Percentiles rank a stretch among this genome's conserved stretches.
Conservation (phyloP, 805 yeast genomes). For the Metschnikowia hibisci region DNA sequence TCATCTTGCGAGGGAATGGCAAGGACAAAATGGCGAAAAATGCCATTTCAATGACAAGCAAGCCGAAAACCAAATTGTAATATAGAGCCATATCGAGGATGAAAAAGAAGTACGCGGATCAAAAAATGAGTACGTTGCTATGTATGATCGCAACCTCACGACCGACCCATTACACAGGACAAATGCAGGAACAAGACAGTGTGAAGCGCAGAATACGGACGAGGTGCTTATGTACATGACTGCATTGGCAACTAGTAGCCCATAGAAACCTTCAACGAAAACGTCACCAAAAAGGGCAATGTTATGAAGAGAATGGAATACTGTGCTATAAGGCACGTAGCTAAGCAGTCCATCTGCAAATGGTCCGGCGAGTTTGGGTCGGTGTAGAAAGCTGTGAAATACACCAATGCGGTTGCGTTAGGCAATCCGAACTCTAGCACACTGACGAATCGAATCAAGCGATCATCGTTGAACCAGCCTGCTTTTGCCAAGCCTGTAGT, state of each 20-base stretch:
- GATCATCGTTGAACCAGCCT: constrained; percentile 62
- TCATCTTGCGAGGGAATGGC: constrained; percentile 75
- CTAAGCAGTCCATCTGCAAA: constrained; percentile 80
- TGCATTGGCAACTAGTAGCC: constrained; percentile 6
- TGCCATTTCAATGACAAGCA: constrained; percentile 73
- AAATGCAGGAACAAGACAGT: not conserved
- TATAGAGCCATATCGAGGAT: constrained; percentile 36
- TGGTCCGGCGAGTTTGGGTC: constrained; percentile 54
- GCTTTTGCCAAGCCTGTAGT: constrained; percentile 54
- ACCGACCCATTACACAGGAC: constrained; percentile 5
- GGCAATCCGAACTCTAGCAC: constrained; percentile 78
- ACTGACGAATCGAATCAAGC: constrained; percentile 65
- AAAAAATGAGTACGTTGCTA: not conserved
- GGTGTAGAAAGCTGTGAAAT: constrained; percentile 82
- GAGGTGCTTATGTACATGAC: not conserved
- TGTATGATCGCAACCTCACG: constrained; percentile 4
- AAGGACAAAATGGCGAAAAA: constrained; percentile 75
- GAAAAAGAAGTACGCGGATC: not conserved
- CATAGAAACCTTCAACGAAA: constrained; percentile 52
- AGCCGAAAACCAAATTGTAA: constrained; percentile 58
- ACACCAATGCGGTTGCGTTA: constrained; percentile 82
- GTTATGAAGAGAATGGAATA: constrained; percentile 65
- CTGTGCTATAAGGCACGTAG: constrained; percentile 69
- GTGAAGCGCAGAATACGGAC: not conserved
- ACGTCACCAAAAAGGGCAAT: constrained; percentile 71